Evolutionary conservation across 805 yeast genomes (phyloP).

Genomic region (Wickerhamomyces strasburgensis): DNA sequence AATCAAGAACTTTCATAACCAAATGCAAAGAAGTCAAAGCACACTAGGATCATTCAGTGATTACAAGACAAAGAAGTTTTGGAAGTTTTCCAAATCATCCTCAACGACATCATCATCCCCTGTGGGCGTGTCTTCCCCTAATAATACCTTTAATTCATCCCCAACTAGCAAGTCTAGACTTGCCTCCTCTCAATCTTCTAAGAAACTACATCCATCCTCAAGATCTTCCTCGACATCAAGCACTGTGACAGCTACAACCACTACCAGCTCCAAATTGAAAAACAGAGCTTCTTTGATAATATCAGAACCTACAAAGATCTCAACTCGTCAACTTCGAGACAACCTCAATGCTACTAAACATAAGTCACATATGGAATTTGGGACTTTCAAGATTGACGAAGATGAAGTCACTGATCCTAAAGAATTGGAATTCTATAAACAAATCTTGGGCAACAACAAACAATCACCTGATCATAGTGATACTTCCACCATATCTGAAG

Average conservation of each 20-base stretch:
- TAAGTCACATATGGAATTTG: conserved; percentile 14
- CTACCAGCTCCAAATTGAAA: neutral
- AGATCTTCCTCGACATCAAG: neutral
- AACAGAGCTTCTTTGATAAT: neutral
- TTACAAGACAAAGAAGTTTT: conserved; percentile 2
- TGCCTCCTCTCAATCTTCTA: neutral
- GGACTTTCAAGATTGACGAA: conserved; percentile 5
- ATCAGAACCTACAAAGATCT: neutral
- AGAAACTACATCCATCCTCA: neutral
- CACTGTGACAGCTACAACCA: neutral
- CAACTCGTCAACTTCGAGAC: neutral
- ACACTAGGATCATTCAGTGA: conserved; percentile 3
- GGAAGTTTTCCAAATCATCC: conserved; percentile 5
- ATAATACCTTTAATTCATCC: neutral
- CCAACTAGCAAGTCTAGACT: neutral
- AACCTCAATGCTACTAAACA: conserved; percentile 7
- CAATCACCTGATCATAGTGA: neutral
- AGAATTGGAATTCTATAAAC: conserved; percentile 20
- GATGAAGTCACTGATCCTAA: conserved; percentile 15
- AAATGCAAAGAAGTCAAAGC: conserved; percentile 10
- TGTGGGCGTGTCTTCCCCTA: conserved; percentile 1
- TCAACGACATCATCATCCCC: neutral
- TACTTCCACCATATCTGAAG: no score
- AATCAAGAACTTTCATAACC: no score
- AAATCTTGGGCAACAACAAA: conserved; percentile 3